Conservation (phyloP, 1,284 basidiomycete genomes). For the Kalmanozyma brasiliensis region DNA sequence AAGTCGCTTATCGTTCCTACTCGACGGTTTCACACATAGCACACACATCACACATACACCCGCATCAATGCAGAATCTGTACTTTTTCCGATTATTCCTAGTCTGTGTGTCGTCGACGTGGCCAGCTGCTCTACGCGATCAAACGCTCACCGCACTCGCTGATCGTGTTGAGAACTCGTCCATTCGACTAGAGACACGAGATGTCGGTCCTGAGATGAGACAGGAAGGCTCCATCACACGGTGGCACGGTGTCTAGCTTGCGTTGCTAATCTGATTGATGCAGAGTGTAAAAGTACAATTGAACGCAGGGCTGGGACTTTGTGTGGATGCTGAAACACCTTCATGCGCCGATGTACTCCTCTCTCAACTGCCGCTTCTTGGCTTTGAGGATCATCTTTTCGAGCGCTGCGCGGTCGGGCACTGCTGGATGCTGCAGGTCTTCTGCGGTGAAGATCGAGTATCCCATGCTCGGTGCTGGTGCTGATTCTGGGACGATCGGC, state of each 20-base stretch:
- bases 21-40: neutral
- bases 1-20: neutral
- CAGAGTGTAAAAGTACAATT: constrained; percentile 23
- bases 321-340: too few relatives aligned
- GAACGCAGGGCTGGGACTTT: neutral
- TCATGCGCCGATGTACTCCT: constrained; percentile 32
- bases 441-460: constrained; percentile 36
- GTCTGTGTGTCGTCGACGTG: neutral
- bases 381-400: constrained; percentile 35
- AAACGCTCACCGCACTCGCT: too few relatives aligned
- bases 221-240: too few relatives aligned
- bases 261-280: too few relatives aligned
- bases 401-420: constrained; percentile 28
- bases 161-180: too few relatives aligned
- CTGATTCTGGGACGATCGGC: neutral
- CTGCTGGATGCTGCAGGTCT: constrained; percentile 19
- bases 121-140: too few relatives aligned
- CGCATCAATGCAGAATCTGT: constrained; percentile 51
- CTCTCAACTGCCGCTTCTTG: constrained; percentile 26
- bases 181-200: too few relatives aligned
- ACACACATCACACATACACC: constrained; percentile 7
- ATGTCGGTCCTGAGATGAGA: too few relatives aligned
- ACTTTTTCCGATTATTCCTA: constrained; percentile 26
- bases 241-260: too few relatives aligned
- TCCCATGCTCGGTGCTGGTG: neutral